Conservation (phyloP, 2,329 filamentous ascomycete species). For the Microcyclosporella mali region DNA sequence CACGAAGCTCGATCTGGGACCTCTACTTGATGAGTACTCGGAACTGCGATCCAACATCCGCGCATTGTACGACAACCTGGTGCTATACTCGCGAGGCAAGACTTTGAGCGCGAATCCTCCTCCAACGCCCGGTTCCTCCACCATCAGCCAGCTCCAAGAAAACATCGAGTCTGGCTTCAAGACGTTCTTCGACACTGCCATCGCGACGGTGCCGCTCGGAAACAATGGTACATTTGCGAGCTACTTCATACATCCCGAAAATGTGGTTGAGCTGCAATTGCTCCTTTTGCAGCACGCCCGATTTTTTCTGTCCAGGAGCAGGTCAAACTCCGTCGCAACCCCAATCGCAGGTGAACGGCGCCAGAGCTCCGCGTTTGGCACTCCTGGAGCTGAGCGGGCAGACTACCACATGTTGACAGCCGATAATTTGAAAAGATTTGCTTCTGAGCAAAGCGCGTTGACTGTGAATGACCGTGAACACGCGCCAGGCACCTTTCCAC, state of each 20-base stretch:
- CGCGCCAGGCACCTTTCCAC: constrained; percentile 22
- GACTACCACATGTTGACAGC: constrained; percentile 41
- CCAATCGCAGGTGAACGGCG: constrained; percentile 17
- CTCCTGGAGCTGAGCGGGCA: constrained; percentile 26
- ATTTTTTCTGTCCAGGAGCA: constrained; percentile 30
- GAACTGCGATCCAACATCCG: constrained; percentile 41
- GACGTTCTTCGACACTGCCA: constrained; percentile 45
- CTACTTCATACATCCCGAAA: constrained; percentile 51
- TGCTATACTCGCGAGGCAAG: constrained; percentile 16
- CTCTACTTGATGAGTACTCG: constrained; percentile 45
- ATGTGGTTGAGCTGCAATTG: constrained; percentile 49
- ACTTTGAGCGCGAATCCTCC: constrained; percentile 11
- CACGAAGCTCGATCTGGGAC: constrained; percentile 58
- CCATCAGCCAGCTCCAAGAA: constrained; percentile 34
- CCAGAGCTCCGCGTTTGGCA: constrained; percentile 16
- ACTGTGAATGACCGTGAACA: constrained; percentile 38
- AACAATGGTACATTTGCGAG: constrained; percentile 41
- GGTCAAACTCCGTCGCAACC: constrained; percentile 22
- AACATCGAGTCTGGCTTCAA: constrained; percentile 36
- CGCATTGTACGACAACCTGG: constrained; percentile 37
- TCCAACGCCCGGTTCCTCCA: constrained; percentile 13
- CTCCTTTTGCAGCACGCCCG: constrained; percentile 46
- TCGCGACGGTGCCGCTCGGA: constrained; percentile 44
- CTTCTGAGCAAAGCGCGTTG: constrained; percentile 40
- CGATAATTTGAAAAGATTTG: constrained; percentile 44